phyloP scores from a whole-genome alignment of 2,329 filamentous ascomycete genomes.

The Aspergillus sp. region DNA sequence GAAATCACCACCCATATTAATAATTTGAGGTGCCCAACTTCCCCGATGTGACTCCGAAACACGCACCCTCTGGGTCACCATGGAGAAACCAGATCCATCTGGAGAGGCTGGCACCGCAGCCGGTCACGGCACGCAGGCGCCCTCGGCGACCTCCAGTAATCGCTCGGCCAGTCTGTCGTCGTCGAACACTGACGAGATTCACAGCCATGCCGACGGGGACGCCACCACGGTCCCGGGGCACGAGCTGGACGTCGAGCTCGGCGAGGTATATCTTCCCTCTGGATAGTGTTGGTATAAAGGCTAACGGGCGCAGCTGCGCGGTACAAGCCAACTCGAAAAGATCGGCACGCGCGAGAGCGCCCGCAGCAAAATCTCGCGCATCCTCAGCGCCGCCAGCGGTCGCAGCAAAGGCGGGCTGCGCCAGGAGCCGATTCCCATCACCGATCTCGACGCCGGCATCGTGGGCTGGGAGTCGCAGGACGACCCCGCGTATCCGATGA shows the following conservation, averaged over 20 bases:
- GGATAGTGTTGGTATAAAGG: not conserved
- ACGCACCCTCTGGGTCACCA: not conserved
- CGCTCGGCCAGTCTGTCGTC: not conserved
- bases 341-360: slow-evolving; percentile 4
- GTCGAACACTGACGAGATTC: not conserved
- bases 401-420: slow-evolving; percentile 4
- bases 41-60: not conserved
- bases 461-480: slow-evolving; percentile 7
- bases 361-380: slow-evolving; percentile 1
- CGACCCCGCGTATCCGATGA: slow-evolving; percentile 6
- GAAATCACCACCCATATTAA: not conserved
- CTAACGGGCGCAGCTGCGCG: not conserved
- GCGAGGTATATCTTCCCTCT: not conserved
- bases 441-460: slow-evolving; percentile 1
- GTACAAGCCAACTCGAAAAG: not conserved
- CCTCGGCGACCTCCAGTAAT: not conserved
- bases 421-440: slow-evolving; percentile 3
- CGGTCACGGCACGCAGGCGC: not conserved
- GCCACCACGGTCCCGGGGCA: not conserved
- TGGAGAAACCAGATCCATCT: not conserved
- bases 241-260: not conserved
- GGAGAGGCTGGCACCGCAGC: not conserved
- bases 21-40: not conserved
- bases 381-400: slow-evolving; percentile 5
- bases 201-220: not conserved